A percentile compares a stretch with the other conserved stretches of the same genome.
phyloP scores from a whole-genome alignment of 495 filamentous ascomycete genomes.

The Xylaria sp. region DNA sequence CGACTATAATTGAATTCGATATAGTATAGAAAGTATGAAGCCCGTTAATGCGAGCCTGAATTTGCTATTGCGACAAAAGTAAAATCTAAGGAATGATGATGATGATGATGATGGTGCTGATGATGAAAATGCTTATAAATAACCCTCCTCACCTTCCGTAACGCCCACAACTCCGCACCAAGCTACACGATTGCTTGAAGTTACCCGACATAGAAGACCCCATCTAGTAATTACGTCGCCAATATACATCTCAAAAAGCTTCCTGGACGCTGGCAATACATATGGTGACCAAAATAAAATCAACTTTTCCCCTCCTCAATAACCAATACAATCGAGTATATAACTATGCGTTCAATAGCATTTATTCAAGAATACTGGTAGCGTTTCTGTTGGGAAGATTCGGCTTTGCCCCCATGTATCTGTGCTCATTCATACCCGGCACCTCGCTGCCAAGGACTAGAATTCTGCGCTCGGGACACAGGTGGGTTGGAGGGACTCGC shows the following conservation, averaged over 20 bases:
- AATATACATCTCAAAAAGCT: conserved; percentile 2
- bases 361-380: conserved; percentile 8
- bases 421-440: conserved; percentile 61
- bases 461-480: conserved; percentile 22
- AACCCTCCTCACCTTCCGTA: background rate
- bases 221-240: conserved; percentile 6
- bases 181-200: conserved; percentile 2
- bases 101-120: background rate
- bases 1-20: background rate
- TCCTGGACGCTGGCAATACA: background rate
- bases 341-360: background rate
- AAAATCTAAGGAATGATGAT: conserved; percentile 12
- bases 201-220: conserved; percentile 19
- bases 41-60: background rate
- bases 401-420: background rate
- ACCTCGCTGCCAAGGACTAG: conserved; percentile 61
- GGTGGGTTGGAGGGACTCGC: background rate
- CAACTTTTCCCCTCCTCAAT: background rate
- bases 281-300: conserved; percentile 1
- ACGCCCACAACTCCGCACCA: conserved; percentile 26
- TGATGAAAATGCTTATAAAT: conserved; percentile 5
- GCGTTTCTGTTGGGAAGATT: background rate
- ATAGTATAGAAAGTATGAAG: background rate
- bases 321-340: conserved; percentile 8
- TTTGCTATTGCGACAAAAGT: background rate